A percentile compares a stretch with the other conserved stretches of the same genome.
These are phyloP conservation scores for Myriosclerotinia scirpicola DNA, from an alignment of 2,329 filamentous ascomycete species.

Conservation along the genomic window DNA sequence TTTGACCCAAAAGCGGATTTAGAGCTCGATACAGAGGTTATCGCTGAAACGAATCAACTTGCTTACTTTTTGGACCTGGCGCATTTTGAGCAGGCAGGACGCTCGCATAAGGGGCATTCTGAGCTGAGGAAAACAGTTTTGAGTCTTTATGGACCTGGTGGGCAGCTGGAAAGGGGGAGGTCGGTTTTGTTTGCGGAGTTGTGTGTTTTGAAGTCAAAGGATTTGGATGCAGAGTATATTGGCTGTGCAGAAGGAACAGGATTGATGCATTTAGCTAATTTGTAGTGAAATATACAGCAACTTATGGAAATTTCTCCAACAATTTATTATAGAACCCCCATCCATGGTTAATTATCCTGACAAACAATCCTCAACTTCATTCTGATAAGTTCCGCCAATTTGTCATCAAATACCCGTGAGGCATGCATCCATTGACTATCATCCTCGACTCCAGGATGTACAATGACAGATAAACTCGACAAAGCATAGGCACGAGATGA, in stretches of 20 bases:
- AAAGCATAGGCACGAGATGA: background rate
- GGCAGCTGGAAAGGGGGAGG: slow-evolving; percentile 26
- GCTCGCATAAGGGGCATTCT: slow-evolving; percentile 26
- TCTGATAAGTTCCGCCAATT: background rate
- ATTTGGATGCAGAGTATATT: slow-evolving; percentile 36
- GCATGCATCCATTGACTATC: background rate
- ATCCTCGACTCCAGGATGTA: background rate
- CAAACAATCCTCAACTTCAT: background rate
- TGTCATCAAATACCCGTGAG: background rate
- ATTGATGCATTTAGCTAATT: slow-evolving; percentile 42
- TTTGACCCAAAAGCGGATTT: background rate
- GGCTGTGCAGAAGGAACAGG: slow-evolving; percentile 34
- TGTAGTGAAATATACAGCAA: background rate
- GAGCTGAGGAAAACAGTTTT: slow-evolving; percentile 27
- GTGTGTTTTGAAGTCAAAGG: slow-evolving; percentile 30
- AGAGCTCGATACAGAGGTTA: slow-evolving; percentile 9
- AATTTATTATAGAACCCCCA: background rate
- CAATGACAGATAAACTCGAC: background rate
- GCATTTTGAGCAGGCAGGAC: slow-evolving; percentile 30
- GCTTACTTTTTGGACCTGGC: slow-evolving; percentile 32
- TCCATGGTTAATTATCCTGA: background rate
- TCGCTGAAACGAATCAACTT: slow-evolving; percentile 29
- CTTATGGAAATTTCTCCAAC: background rate
- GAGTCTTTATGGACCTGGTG: slow-evolving; percentile 28
- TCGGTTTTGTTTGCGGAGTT: slow-evolving; percentile 27